Conservation (phyloP, 345 rosid genomes). For the Syzygium aromaticum region DNA sequence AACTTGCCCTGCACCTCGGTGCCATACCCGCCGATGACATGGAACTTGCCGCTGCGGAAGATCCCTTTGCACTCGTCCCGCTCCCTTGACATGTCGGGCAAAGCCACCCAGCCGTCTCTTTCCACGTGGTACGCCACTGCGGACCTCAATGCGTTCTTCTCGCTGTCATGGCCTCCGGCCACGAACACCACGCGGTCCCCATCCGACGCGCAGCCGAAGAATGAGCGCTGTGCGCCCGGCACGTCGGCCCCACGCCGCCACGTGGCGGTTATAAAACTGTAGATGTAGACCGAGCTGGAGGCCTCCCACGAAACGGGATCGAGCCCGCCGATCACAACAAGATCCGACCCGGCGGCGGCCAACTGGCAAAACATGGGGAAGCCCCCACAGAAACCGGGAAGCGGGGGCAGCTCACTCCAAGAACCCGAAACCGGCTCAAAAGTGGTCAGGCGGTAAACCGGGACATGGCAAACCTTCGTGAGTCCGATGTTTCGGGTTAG, state of each 20-base stretch:
- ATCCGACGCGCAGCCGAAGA: constrained; percentile 68
- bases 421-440: constrained; percentile 42
- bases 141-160: constrained; percentile 54
- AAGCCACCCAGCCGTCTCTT: constrained; percentile 32
- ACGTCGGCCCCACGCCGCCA: constrained; percentile 61
- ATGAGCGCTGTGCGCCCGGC: constrained; percentile 51
- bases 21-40: constrained; percentile 57
- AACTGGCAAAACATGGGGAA: constrained; percentile 58
- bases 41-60: constrained; percentile 51
- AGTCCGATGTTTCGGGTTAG: constrained; percentile 1
- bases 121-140: constrained; percentile 44
- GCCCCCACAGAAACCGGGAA: constrained; percentile 33
- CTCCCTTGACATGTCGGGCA: constrained; percentile 65
- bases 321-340: constrained; percentile 67
- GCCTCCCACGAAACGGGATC: constrained; percentile 52
- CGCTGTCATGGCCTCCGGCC: constrained; percentile 70
- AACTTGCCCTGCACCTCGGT: constrained; percentile 66
- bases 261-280: constrained; percentile 29
- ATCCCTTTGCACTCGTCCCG: constrained; percentile 62
- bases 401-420: constrained; percentile 48
- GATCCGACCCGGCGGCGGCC: constrained; percentile 43
- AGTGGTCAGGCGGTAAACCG: constrained; percentile 27
- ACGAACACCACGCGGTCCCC: constrained; percentile 45
- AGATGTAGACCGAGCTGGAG: constrained; percentile 38
- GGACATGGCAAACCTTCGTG: constrained; percentile 15